Evolutionary conservation across 495 filamentous ascomycete species (phyloP).

Genomic region (Xylaria grammica): DNA sequence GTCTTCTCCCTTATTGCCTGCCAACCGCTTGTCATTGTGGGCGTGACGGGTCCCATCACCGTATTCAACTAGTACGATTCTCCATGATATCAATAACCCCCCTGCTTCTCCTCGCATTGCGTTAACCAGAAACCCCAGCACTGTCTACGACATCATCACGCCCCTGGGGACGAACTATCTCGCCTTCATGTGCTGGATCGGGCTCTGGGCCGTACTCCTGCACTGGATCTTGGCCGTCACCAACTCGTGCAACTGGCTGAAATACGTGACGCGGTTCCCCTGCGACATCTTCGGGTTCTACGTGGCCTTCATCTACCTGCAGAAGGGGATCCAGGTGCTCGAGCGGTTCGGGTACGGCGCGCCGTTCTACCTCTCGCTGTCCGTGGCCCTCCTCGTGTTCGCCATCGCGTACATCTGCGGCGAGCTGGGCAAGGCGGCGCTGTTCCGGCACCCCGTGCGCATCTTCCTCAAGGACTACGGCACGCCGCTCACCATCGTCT

Average conservation of each 20-base stretch:
- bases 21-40: constrained; percentile 85
- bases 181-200: constrained; percentile 86
- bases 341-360: constrained; percentile 59
- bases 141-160: constrained; percentile 80
- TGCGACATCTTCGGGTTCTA: constrained; percentile 91
- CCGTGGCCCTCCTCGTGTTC: constrained; percentile 74
- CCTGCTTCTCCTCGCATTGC: neutral
- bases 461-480: constrained; percentile 86
- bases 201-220: constrained; percentile 81
- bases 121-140: constrained; percentile 47
- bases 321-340: constrained; percentile 83
- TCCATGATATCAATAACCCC: neutral
- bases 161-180: constrained; percentile 73
- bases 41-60: constrained; percentile 87
- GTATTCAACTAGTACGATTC: constrained; percentile 76
- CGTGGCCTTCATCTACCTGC: constrained; percentile 84
- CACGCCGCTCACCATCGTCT: constrained; percentile 79
- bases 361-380: constrained; percentile 75
- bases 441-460: constrained; percentile 74
- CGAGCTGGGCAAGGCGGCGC: constrained; percentile 67
- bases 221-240: constrained; percentile 80
- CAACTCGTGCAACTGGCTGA: constrained; percentile 79
- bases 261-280: constrained; percentile 82
- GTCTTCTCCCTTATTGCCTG: constrained; percentile 78
- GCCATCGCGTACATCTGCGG: constrained; percentile 73